Evolutionary conservation across 306 rosid species (phyloP).

Genomic region (Mucuna pruriens): DNA sequence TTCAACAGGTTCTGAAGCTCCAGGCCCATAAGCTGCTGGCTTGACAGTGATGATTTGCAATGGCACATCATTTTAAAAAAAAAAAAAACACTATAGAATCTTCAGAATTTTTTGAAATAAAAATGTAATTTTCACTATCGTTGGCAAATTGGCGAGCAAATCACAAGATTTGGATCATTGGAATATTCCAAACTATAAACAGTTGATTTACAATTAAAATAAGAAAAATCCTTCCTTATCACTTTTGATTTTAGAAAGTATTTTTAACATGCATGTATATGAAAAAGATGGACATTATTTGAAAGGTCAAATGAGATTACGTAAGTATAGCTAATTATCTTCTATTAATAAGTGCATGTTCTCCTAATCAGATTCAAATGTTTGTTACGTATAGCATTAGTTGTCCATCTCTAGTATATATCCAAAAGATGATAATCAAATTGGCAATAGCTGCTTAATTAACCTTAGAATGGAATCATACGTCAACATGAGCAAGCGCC

Average conservation of each 20-base stretch:
- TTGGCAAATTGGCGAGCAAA: too few relatives aligned
- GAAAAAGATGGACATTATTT: background rate
- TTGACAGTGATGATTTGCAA: background rate
- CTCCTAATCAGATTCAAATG: background rate
- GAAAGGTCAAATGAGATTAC: background rate
- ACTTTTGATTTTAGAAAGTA: too few relatives aligned
- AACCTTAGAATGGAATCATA: background rate
- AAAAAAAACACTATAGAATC: too few relatives aligned
- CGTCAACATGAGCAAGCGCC: conserved; percentile 29
- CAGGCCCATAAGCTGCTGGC: background rate
- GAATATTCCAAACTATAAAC: too few relatives aligned
- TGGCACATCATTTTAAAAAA: background rate
- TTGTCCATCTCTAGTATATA: background rate
- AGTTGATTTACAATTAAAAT: too few relatives aligned
- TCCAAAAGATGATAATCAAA: background rate
- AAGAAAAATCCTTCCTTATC: too few relatives aligned
- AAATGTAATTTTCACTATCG: too few relatives aligned
- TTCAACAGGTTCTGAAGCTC: too few relatives aligned
- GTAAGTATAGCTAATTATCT: background rate
- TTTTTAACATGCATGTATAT: too few relatives aligned
- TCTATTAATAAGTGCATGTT: background rate
- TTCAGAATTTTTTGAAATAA: too few relatives aligned
- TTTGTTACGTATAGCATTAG: background rate
- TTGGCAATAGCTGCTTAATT: background rate
- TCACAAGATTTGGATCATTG: too few relatives aligned